These are phyloP conservation scores for Bertia moriformis DNA, from an alignment of 2,329 filamentous ascomycete genomes.

Conservation along the genomic window DNA sequence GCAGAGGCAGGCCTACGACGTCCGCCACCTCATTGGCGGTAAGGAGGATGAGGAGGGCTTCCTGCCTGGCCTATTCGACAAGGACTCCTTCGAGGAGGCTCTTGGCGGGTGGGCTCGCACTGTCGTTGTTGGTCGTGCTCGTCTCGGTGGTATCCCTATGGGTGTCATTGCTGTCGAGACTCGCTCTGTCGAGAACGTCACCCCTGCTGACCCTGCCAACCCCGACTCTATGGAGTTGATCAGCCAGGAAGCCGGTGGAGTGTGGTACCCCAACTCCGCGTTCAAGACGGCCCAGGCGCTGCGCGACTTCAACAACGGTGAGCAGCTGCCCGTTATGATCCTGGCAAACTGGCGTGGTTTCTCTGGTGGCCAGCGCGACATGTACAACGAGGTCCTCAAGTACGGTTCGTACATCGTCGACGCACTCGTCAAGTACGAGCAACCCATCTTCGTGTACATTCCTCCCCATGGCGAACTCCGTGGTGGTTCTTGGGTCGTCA, in stretches of 20 bases:
- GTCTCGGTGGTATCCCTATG: constrained; percentile 91
- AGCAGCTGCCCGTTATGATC: constrained; percentile 97
- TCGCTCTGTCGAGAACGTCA: constrained; percentile 89
- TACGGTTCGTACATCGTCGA: constrained; percentile 99
- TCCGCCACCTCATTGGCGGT: constrained; percentile 82
- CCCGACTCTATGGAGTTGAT: constrained; percentile 96
- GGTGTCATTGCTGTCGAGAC: constrained; percentile 97
- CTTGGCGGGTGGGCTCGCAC: constrained; percentile 95
- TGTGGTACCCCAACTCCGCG: constrained; percentile 99
- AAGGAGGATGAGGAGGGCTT: constrained; percentile 76
- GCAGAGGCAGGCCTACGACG: constrained; percentile 77
- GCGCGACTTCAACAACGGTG: constrained; percentile 96
- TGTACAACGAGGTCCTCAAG: constrained; percentile 99
- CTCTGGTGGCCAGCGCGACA: constrained; percentile 97
- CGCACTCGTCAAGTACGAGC: constrained; percentile 93
- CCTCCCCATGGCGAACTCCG: constrained; percentile 91
- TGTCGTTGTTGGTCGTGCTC: constrained; percentile 89
- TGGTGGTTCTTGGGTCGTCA: constrained; percentile 98
- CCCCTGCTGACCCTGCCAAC: constrained; percentile 91
- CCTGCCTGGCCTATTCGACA: constrained; percentile 85
- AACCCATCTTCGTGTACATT: constrained; percentile 98
- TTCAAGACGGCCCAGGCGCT: constrained; percentile 99
- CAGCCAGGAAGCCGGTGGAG: constrained; percentile 85
- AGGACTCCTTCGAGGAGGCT: constrained; percentile 89
- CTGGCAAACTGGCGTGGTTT: constrained; percentile 99